Evolutionary conservation across 2,329 filamentous ascomycete genomes (phyloP), one percentile per base, ranked within the genome.

Genomic region (Colletotrichum simmondsii): DNA sequence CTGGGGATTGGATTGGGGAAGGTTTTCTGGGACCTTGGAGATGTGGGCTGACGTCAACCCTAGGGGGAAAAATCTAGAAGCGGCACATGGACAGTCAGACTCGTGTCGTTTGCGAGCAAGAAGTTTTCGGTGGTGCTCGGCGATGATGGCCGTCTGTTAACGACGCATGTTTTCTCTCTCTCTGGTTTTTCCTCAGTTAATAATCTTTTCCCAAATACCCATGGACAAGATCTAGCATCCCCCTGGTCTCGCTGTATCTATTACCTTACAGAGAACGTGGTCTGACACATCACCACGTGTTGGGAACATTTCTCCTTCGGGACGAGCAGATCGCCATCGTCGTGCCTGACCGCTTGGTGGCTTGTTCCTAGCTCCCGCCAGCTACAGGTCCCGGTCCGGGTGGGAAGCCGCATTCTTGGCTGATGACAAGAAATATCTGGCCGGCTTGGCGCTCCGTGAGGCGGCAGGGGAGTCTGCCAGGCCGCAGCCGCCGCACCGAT

Each of bases 351-450:
- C 49, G 49, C 49, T n/a, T 10, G 11, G n/a, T 42, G 28, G 52
- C 24, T 28, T 28, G 32, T 46, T 65, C 22, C 52, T 46, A 46
- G 62, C 24, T 57, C 35, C 62, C 62, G 52, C 49, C 52, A n/a
- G 26, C 3, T 26, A 24, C 32, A 57, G 19, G 24, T n/a, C 22
- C 52, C 22, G 62, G 24, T 19, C 62, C 62, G 62, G 32, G 11
- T 28, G 62, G 8, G 49, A n/a, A 65, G 62, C 62, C 52, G 52
- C 32, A 28, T 24, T 65, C 32, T 65, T 46, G 62, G 62, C 62
- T 57, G 62, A 30, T 28, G 62, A 22, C 10, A 56, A 56, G 30
- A 37, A 16, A 22, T 37, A 37, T 37, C 10, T 30, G 32, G 49
- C 62, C 52, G 62, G 52, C 62, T 65, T 65, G 62, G 62, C 62